These are phyloP conservation scores for Penicillium lagena DNA, from an alignment of 495 filamentous ascomycete genomes.

Conservation along the genomic window DNA sequence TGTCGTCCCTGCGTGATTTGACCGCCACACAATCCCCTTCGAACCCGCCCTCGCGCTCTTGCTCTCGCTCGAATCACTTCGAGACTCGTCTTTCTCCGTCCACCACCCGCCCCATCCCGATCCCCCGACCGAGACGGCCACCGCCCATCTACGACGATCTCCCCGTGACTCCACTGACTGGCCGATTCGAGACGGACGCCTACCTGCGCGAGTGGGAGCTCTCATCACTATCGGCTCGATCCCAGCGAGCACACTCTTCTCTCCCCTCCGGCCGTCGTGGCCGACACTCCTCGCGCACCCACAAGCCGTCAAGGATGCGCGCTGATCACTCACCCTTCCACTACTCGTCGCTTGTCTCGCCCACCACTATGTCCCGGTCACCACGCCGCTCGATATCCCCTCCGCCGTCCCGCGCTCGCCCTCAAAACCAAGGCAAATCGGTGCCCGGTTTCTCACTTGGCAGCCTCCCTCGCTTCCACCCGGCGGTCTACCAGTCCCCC, in stretches of 20 bases:
- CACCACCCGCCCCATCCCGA: conserved; percentile 35
- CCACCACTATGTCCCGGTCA: conserved; percentile 22
- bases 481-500: conserved; percentile 38
- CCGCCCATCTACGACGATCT: conserved; percentile 27
- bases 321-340: conserved; percentile 27
- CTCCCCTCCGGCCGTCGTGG: conserved; percentile 3
- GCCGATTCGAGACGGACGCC: conserved; percentile 32
- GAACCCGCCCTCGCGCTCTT: conserved; percentile 33
- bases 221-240: conserved; percentile 17
- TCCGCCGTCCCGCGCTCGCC: conserved; percentile 21
- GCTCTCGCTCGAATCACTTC: conserved; percentile 5
- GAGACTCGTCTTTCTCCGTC: conserved; percentile 22
- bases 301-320: conserved; percentile 26
- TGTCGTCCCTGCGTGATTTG: conserved; percentile 66
- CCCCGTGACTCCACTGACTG: conserved; percentile 38
- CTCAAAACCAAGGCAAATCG: conserved; percentile 24
- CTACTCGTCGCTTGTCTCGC: conserved; percentile 28
- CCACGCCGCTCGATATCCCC: conserved; percentile 30
- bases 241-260: conserved; percentile 8
- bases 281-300: conserved; percentile 15
- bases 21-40: conserved; percentile 60
- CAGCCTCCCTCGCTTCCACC: conserved; percentile 42
- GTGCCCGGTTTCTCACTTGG: conserved; percentile 33
- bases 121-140: conserved; percentile 19
- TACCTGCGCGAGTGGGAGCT: conserved; percentile 33